Percentiles rank a stretch among this genome's conserved stretches.
phyloP scores from a whole-genome alignment of 352 stramenopile genomes.

The Pythium folliculosum region DNA sequence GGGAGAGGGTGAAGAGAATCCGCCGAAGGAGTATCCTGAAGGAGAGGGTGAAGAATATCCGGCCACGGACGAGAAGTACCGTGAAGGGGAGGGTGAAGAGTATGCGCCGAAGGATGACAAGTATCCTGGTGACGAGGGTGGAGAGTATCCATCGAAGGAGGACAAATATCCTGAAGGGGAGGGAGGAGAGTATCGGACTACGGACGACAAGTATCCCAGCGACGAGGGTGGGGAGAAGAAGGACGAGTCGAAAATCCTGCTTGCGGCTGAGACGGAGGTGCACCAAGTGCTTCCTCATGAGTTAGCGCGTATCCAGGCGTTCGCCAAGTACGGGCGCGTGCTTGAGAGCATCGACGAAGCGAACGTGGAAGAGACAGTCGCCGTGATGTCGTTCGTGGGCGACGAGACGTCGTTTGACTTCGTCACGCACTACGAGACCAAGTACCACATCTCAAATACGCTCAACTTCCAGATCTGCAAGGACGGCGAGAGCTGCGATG shows the following conservation, averaged over 20 bases:
- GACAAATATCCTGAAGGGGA: no score
- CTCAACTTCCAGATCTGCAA: constrained; percentile 50
- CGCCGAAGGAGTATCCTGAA: no score
- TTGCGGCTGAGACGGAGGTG: background rate
- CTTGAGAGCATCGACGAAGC: constrained; percentile 22
- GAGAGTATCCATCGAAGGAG: no score
- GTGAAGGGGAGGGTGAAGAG: no score
- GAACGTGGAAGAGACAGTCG: constrained; percentile 15
- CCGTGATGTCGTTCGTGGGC: constrained; percentile 47
- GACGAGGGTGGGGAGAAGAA: background rate
- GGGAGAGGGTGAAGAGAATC: no score
- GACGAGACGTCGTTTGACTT: constrained; percentile 39
- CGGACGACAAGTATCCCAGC: no score
- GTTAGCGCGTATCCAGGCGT: constrained; percentile 38
- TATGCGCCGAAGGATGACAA: background rate
- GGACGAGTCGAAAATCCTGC: no score
- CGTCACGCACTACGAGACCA: constrained; percentile 36
- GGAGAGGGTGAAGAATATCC: no score
- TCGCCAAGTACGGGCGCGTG: constrained; percentile 37
- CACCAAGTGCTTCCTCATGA: constrained; percentile 29
- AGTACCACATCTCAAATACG: constrained; percentile 30
- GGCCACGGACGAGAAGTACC: no score
- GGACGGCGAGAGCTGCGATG: constrained; percentile 19
- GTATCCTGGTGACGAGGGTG: background rate
- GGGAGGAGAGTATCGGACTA: no score